Evolutionary conservation across 2,329 filamentous ascomycete genomes (phyloP).

Genomic region (Domatiomyces globalis): DNA sequence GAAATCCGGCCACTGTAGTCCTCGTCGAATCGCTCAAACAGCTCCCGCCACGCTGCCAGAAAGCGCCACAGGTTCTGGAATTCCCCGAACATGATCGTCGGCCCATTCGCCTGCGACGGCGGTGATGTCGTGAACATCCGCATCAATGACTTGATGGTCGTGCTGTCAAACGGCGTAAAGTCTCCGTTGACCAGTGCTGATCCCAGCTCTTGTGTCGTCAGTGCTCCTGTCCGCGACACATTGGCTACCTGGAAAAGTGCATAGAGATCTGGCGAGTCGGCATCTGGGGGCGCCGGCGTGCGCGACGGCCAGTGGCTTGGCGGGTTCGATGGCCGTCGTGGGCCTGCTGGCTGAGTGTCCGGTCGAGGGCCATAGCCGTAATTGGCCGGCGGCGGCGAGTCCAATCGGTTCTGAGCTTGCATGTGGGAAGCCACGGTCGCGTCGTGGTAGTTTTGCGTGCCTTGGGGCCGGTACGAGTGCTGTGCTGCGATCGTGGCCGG

Average conservation of each 20-base stretch:
- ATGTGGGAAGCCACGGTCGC: conserved; percentile 6
- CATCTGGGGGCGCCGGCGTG: conserved; percentile 27
- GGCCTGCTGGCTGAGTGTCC: conserved; percentile 2
- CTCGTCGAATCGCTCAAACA: conserved; percentile 90
- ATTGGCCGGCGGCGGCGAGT: conserved; percentile 31
- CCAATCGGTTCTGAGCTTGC: conserved; percentile 5
- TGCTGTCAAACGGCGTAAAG: conserved; percentile 81
- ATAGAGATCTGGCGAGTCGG: conserved; percentile 50
- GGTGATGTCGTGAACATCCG: conserved; percentile 59
- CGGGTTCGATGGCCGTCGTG: conserved; percentile 29
- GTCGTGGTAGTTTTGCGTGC: conserved; percentile 9
- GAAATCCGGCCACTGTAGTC: conserved; percentile 80
- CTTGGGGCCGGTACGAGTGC: conserved; percentile 8
- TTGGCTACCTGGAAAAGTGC: conserved; percentile 85
- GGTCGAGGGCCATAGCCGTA: conserved; percentile 37
- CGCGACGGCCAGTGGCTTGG: conserved; percentile 20
- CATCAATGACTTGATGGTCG: conserved; percentile 98
- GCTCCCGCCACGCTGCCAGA: conserved; percentile 77
- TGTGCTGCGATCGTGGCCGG: conserved; percentile 2
- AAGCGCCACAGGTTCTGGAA: conserved; percentile 97
- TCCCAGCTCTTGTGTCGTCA: conserved; percentile 75
- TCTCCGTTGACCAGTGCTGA: conserved; percentile 91
- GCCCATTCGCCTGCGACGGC: conserved; percentile 25
- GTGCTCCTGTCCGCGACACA: conserved; percentile 57
- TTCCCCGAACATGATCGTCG: conserved; percentile 88